Conservation (phyloP, 179 eudicot genomes). For the Silene noctiflora region DNA sequence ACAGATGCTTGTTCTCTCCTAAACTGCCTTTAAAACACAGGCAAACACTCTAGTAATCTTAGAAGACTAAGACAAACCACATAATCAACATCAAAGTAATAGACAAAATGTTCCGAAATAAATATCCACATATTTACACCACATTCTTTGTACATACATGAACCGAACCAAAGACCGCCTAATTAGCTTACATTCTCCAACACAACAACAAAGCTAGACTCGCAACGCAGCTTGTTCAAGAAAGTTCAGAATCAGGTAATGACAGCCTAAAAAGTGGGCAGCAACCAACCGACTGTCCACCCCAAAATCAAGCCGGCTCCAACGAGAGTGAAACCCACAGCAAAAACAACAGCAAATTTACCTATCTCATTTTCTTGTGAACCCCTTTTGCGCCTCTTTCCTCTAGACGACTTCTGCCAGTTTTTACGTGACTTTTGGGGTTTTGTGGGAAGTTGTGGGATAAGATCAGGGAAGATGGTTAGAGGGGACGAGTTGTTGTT, state of each 20-base stretch:
- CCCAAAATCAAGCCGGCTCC: constrained; percentile 88
- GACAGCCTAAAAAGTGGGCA: constrained; percentile 39
- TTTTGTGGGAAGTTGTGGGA: constrained; percentile 45
- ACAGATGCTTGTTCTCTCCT: neutral
- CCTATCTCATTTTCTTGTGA: constrained; percentile 43
- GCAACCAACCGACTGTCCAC: constrained; percentile 85
- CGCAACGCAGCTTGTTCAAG: constrained; percentile 18
- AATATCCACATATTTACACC: constrained; percentile 22
- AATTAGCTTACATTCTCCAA: constrained; percentile 6
- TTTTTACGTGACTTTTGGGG: constrained; percentile 33
- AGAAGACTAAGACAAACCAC: neutral
- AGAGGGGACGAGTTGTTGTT: constrained; percentile 29
- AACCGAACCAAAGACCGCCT: constrained; percentile 15
- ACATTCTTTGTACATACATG: constrained; percentile 11
- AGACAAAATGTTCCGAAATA: constrained; percentile 8
- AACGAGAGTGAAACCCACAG: constrained; percentile 74
- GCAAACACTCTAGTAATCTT: neutral
- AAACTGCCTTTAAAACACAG: neutral
- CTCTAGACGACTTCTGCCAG: constrained; percentile 36
- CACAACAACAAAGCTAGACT: constrained; percentile 14
- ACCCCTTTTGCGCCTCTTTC: constrained; percentile 38
- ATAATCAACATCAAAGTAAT: neutral
- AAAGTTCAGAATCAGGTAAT: constrained; percentile 17
- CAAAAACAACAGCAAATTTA: constrained; percentile 63
- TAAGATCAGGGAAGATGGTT: constrained; percentile 30